Base-by-base conservation (phyloP, 164 flowering plant species). In the Chloranthus sessilifolius region DNA sequence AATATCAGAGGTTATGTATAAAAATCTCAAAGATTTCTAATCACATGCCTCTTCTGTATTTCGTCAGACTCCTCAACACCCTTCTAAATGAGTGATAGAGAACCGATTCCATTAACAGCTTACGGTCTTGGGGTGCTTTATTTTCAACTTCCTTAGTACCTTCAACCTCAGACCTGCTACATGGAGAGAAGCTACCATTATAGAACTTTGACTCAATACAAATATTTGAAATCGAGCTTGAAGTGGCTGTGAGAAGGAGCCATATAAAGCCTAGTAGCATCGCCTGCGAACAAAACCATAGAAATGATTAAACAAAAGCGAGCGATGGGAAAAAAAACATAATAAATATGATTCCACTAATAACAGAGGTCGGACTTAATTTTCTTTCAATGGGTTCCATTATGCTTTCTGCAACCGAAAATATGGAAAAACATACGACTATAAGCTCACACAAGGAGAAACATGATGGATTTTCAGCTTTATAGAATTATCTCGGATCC, bases 211-310 rank as follows among this genome's bases (percentile, higher is more conserved):
- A 71, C 1, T 86, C 76, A 31, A 92, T 82, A 75, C 99, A 92
- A 33, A 92, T 86, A 64, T 80, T 78, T 25, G 97, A 72, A 65
- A 92, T 88, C 47, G 58, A 62, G 74, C 89, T 81, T 45, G 99
- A 86, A 46, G 99, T 88, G 23, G 99, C 99, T 11, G 95, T 86
- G 3, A 92, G 75, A 59, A 92, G 88, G 38, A 92, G 92, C 11
- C 97, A 92, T 39, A 92, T 88, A 67, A 92, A 88, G 17, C 99
- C 99, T 53, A 92, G 95, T 51, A 92, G 82, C 99, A 92, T 92
- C 77, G 88, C 68, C 72, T 92, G 52, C 59, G 28, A 49, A 62
- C 2, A 44, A 60, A 61, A 16, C 44, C 44, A 52, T n/a, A n/a
- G n/a, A 33, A 61, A 59, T 33, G 7, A 31, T 49, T 27, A 15